phyloP scores from a whole-genome alignment of 352 stramenopile species.

The Pythium sukuiense region DNA sequence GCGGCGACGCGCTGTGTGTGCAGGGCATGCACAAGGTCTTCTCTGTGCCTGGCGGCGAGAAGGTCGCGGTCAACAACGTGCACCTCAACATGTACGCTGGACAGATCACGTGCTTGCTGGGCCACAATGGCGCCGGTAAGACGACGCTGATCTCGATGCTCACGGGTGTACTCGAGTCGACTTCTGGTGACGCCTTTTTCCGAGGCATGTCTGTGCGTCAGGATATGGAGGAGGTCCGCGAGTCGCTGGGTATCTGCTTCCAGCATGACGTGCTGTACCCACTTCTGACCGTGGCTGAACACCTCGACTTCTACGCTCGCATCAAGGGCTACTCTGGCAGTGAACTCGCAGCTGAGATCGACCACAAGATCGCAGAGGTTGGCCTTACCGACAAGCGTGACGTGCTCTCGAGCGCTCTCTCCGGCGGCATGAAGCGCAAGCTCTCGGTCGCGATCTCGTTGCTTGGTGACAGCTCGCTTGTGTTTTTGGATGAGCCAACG shows the following conservation, averaged over 20 bases:
- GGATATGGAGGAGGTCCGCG: conserved; percentile 63
- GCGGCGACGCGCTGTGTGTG: conserved; percentile 31
- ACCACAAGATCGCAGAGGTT: conserved; percentile 36
- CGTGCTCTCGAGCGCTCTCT: conserved; percentile 41
- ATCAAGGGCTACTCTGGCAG: conserved; percentile 39
- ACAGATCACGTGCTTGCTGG: conserved; percentile 87
- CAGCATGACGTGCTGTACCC: conserved; percentile 68
- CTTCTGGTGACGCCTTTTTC: conserved; percentile 34
- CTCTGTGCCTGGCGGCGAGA: conserved; percentile 50
- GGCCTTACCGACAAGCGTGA: conserved; percentile 42
- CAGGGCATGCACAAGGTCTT: conserved; percentile 50
- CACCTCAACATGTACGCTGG: conserved; percentile 81
- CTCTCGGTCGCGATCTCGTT: conserved; percentile 84
- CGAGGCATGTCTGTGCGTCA: conserved; percentile 29
- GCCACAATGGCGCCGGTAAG: conserved; percentile 89
- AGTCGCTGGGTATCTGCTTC: conserved; percentile 59
- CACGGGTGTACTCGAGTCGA: conserved; percentile 53
- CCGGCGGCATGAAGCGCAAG: conserved; percentile 83
- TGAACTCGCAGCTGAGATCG: conserved; percentile 18
- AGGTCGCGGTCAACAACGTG: conserved; percentile 69
- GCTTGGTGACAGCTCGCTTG: conserved; percentile 44
- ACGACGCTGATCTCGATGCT: conserved; percentile 85
- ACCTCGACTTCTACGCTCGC: conserved; percentile 47
- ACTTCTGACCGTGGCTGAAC: conserved; percentile 54
- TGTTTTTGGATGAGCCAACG: conserved; percentile 29